These are phyloP conservation scores for Clavaria fumosa DNA, from an alignment of 768 basidiomycete species.

Conservation along the genomic window DNA sequence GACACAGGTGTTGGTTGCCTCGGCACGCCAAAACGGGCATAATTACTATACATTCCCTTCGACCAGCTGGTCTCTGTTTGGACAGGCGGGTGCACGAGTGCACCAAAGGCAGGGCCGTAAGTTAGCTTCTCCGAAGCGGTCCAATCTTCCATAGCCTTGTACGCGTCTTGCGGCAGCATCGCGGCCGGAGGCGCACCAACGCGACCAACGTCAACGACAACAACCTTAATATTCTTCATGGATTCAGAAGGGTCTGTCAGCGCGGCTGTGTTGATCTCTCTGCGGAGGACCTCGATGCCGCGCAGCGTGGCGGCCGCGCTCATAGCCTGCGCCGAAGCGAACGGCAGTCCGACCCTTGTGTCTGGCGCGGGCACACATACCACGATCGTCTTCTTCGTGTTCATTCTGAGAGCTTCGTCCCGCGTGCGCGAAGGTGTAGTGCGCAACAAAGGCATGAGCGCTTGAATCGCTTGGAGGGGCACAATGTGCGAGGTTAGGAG, in stretches of 20 bases:
- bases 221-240: conserved; percentile 53
- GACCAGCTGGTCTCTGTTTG: conserved; percentile 14
- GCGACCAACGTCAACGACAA: conserved; percentile 59
- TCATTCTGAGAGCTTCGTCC: conserved; percentile 17
- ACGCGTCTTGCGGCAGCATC: conserved; percentile 21
- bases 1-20: conserved; percentile 42
- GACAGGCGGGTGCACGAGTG: conserved; percentile 22
- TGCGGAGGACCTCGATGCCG: conserved; percentile 55
- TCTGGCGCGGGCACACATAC: conserved; percentile 64
- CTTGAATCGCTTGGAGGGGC: conserved; percentile 63
- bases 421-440: conserved; percentile 40
- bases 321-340: conserved; percentile 53
- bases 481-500: conserved; percentile 61
- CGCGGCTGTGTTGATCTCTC: conserved; percentile 49
- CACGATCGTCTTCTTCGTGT: conserved; percentile 44
- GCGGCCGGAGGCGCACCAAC: conserved; percentile 22
- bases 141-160: conserved; percentile 53
- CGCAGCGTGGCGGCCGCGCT: conserved; percentile 58
- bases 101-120: conserved; percentile 55
- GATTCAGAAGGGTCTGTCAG: conserved; percentile 37
- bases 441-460: conserved; percentile 62
- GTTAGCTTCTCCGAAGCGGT: conserved; percentile 56
- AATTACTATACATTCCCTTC: conserved; percentile 23
- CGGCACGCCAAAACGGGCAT: conserved; percentile 23
- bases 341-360: conserved; percentile 62